Evolutionary conservation across 1,284 basidiomycete species (phyloP), one percentile per base, ranked within the genome.

Genomic region (Microbotryum intermedium): DNA sequence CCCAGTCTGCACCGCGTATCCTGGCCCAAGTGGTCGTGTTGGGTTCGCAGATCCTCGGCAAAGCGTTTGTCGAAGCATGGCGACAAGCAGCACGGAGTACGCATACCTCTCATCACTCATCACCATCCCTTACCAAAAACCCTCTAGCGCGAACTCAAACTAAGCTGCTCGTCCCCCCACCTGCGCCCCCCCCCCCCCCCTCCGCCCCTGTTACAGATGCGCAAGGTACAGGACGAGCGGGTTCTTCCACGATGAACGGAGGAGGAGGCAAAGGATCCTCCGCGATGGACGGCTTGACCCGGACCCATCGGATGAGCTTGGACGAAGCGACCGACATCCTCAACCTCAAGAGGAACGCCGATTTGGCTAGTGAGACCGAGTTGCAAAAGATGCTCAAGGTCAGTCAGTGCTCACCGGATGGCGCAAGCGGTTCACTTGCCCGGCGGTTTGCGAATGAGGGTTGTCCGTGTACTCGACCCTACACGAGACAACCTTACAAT

Each of bases 261-360:
- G 87, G 88, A 63, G 82, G 87, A 51, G 81, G 89, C 20, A 82
- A 83, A 59, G 79, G 85, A 64, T 85, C 88, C 13, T 87, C 79
- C 18, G 84, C 79, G 21, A 10, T 39, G 18, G 88, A 91, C 79
- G 81, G 81, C 68, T 76, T 91, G 55, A 88, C 88, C 57, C 81
- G 87, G 62, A 82, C 88, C 67, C 86, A 93, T 72, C 83, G 86
- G 50, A 95, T 99, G 93, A 92, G 90, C 25, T 72, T 95, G 67
- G 94, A 98, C 68, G 95, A 98, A 78, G 95, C 95, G 26, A 86
- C 87, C 70, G 78, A 97, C 62, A 93, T 99, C 72, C 78, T 99
- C 68, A 97, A 99, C 74, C 79, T 85, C 47, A 95, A 93, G 76
- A 83, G 83, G 56, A 65, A 64, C 23, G 55, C 25, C n/a, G 64